Conservation (phyloP, 1,284 basidiomycete genomes). For the Lentinula novae-zelandiae region DNA sequence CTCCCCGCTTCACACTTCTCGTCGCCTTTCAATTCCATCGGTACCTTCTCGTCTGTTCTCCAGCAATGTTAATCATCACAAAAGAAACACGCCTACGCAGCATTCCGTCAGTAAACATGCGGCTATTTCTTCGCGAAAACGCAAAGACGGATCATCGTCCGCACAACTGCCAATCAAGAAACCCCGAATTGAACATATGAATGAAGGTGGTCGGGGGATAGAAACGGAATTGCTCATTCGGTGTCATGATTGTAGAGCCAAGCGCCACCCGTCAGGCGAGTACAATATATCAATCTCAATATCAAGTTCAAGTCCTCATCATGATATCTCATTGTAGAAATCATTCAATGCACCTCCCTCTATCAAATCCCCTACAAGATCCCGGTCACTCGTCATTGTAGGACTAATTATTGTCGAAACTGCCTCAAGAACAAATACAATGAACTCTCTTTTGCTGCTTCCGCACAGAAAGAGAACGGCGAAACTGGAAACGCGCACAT, state of each 20-base stretch:
- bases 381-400: constrained; percentile 42
- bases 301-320: not conserved
- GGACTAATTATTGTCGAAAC: constrained; percentile 53
- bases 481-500: constrained; percentile 41
- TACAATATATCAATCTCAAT: constrained; percentile 10
- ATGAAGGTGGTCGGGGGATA: not conserved
- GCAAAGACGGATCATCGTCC: constrained; percentile 4
- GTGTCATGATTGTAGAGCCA: constrained; percentile 70
- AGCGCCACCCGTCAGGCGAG: constrained; percentile 48
- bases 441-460: constrained; percentile 33
- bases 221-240: constrained; percentile 26
- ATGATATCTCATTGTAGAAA: constrained; percentile 26
- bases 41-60: constrained; percentile 25
- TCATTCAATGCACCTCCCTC: constrained; percentile 46
- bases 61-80: constrained; percentile 30
- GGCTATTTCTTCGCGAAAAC: constrained; percentile 30
- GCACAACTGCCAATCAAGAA: constrained; percentile 3
- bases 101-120: constrained; percentile 19
- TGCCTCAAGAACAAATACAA: constrained; percentile 68
- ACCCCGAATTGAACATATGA: not conserved
- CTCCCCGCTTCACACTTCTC: constrained; percentile 34
- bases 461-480: constrained; percentile 23
- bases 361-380: not conserved
- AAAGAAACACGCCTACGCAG: constrained; percentile 53
- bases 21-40: constrained; percentile 21